These are phyloP conservation scores for Chlamydomonas incerta DNA, from an alignment of 139 green algal species.

Conservation along the genomic window DNA sequence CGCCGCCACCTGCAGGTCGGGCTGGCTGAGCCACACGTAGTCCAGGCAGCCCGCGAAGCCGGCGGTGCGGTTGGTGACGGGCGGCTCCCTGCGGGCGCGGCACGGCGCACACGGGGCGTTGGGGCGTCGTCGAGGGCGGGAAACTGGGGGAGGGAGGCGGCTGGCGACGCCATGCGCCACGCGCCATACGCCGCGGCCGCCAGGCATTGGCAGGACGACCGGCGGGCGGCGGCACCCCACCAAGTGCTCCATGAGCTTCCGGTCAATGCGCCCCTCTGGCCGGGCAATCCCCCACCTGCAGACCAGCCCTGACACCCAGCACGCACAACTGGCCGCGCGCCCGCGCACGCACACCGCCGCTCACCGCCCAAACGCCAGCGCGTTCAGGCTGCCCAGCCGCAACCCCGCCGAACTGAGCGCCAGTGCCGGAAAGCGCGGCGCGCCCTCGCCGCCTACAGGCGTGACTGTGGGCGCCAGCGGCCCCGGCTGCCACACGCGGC, in stretches of 20 bases:
- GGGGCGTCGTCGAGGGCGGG: no score
- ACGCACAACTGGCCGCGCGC: not conserved
- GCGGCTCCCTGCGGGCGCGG: slow-evolving; percentile 50
- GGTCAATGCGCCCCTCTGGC: no score
- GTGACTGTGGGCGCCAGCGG: not conserved
- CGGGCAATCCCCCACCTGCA: not conserved
- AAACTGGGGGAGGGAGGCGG: not conserved
- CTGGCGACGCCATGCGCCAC: no score
- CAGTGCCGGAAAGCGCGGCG: not conserved
- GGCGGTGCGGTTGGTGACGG: slow-evolving; percentile 66
- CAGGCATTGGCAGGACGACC: no score
- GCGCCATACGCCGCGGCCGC: no score
- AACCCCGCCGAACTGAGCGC: not conserved
- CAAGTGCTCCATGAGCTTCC: no score
- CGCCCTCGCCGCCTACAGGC: not conserved
- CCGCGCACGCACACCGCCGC: no score
- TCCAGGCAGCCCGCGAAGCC: slow-evolving; percentile 69
- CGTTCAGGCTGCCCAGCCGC: not conserved
- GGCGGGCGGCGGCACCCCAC: no score
- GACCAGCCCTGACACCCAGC: not conserved
- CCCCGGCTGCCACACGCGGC: not conserved
- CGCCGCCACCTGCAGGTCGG: not conserved
- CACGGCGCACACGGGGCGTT: not conserved
- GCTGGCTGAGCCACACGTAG: slow-evolving; percentile 62
- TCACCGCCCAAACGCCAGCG: slow-evolving; percentile 5